phyloP scores from a whole-genome alignment of 2,329 filamentous ascomycete genomes.

The Metarhizium brunneum region DNA sequence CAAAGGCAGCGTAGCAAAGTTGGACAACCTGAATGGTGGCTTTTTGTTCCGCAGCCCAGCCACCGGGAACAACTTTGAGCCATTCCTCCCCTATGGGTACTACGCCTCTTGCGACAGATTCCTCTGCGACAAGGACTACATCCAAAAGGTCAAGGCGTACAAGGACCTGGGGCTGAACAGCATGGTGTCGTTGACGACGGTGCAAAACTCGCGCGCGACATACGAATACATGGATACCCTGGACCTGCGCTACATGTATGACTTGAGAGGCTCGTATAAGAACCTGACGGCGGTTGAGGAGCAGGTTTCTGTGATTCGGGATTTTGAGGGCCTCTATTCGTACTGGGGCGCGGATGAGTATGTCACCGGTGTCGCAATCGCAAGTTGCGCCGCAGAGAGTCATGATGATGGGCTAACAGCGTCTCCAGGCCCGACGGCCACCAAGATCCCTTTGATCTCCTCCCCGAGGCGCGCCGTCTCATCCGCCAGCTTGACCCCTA shows the following conservation, averaged over 20 bases:
- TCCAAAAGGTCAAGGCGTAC: constrained; percentile 23
- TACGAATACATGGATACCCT: constrained; percentile 30
- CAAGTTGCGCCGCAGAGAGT: too few species aligned
- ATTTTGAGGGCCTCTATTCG: constrained; percentile 30
- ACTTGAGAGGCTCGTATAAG: constrained; percentile 33
- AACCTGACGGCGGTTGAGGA: constrained; percentile 30
- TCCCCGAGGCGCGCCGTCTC: constrained; percentile 29
- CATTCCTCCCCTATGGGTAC: constrained; percentile 35
- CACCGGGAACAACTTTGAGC: constrained; percentile 26
- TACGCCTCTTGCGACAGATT: constrained; percentile 35
- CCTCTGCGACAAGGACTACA: constrained; percentile 28
- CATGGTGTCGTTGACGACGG: constrained; percentile 33
- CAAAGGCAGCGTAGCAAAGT: constrained; percentile 32
- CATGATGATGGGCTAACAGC: too few species aligned
- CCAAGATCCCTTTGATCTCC: constrained; percentile 42
- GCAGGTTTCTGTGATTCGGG: constrained; percentile 30
- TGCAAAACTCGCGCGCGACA: constrained; percentile 24
- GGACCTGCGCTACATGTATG: constrained; percentile 34
- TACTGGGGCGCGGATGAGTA: constrained; percentile 39
- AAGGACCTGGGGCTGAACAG: constrained; percentile 31
- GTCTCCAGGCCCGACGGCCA: constrained; percentile 39
- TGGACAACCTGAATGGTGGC: constrained; percentile 36
- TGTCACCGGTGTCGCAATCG: constrained; percentile 5
- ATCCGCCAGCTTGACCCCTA: constrained; percentile 47
- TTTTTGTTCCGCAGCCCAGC: constrained; percentile 28